These are phyloP conservation scores for Acorus calamus DNA, from an alignment of 106 monocot genomes.

Conservation along the genomic window DNA sequence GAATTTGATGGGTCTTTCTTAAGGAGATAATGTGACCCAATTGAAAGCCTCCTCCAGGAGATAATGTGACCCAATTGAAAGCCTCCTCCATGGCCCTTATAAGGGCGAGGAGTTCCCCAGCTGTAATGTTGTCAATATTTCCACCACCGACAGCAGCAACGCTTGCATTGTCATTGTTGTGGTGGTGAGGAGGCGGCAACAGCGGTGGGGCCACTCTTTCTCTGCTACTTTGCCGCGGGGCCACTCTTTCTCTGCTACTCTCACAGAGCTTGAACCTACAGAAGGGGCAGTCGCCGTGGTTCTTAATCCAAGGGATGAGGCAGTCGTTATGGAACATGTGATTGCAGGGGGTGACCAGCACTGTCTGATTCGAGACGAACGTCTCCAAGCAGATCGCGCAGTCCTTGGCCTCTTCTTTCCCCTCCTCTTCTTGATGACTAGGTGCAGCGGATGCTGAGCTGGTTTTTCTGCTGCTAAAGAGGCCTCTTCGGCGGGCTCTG, in stretches of 20 bases:
- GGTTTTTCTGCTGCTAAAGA: constrained; percentile 26
- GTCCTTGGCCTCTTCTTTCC: constrained; percentile 13
- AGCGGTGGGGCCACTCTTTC: no score
- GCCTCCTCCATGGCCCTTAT: constrained; percentile 70
- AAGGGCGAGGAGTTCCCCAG: constrained; percentile 25
- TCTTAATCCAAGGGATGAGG: constrained; percentile 61
- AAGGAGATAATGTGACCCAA: constrained; percentile 14
- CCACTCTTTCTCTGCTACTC: constrained; percentile 7
- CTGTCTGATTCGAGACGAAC: constrained; percentile 32
- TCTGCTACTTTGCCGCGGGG: no score
- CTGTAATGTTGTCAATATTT: background rate
- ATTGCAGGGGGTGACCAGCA: constrained; percentile 61
- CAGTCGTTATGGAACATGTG: constrained; percentile 69
- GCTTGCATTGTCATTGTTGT: background rate
- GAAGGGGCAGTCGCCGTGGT: constrained; percentile 60
- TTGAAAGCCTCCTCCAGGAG: constrained; percentile 51
- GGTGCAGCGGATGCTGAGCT: background rate
- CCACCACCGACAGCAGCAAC: background rate
- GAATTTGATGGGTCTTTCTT: no score
- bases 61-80: no score
- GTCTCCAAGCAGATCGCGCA: constrained; percentile 57
- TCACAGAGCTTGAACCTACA: constrained; percentile 40
- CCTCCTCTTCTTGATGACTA: background rate
- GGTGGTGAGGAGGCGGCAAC: background rate
- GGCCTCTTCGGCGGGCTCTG: constrained; percentile 15